Conservation (phyloP, 306 rosid genomes). For the Malus fusca region DNA sequence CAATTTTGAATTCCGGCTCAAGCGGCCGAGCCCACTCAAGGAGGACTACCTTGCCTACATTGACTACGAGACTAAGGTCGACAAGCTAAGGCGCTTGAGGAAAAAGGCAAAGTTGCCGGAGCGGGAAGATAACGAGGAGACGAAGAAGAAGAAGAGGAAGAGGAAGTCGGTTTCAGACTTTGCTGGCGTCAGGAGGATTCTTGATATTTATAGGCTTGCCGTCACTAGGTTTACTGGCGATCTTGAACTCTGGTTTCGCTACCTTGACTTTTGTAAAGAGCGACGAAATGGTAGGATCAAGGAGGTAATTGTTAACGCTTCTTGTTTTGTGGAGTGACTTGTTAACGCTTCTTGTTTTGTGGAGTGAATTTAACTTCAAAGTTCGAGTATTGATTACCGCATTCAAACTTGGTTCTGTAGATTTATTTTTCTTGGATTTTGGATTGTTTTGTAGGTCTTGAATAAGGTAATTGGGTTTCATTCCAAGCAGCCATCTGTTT, state of each 20-base stretch:
- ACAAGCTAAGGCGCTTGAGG: constrained; percentile 37
- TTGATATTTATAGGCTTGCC: constrained; percentile 36
- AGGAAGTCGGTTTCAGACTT: constrained; percentile 37
- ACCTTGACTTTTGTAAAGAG: constrained; percentile 62
- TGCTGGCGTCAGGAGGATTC: constrained; percentile 36
- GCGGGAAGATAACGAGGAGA: constrained; percentile 22
- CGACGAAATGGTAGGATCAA: constrained; percentile 74
- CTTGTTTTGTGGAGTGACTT: neutral
- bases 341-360: neutral
- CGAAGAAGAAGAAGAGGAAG: constrained; percentile 20
- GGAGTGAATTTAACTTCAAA: neutral
- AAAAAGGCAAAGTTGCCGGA: constrained; percentile 33
- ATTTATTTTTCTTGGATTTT: neutral
- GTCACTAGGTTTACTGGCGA: constrained; percentile 44
- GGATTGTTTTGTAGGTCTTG: constrained; percentile 42
- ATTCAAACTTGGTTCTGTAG: neutral
- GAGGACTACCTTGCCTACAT: constrained; percentile 45
- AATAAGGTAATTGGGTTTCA: constrained; percentile 75
- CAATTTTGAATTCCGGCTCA: constrained; percentile 53
- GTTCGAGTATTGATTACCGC: neutral
- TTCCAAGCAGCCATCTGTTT: constrained; percentile 77
- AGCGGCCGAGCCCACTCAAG: constrained; percentile 55
- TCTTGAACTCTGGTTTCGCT: constrained; percentile 51
- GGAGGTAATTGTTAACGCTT: constrained; percentile 36
- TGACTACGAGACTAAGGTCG: constrained; percentile 47